Conservation (phyloP, 768 basidiomycete species). For the Psilocybe subaeruginosa region DNA sequence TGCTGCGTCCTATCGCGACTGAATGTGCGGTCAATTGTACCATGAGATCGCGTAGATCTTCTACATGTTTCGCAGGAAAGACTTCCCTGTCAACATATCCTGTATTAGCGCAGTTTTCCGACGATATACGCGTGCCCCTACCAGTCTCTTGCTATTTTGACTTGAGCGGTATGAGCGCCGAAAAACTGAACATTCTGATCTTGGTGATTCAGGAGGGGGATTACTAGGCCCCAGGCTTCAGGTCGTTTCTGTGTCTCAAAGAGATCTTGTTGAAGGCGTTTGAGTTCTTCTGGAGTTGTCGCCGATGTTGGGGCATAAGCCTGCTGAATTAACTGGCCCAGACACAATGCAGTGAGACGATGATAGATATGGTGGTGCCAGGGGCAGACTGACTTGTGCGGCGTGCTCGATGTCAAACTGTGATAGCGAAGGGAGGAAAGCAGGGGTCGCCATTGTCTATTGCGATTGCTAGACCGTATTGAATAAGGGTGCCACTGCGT, state of each 20-base stretch:
- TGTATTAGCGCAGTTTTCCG: slow-evolving; percentile 8
- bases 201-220: slow-evolving; percentile 70
- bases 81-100: slow-evolving; percentile 55
- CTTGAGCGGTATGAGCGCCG: slow-evolving; percentile 91
- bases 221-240: slow-evolving; percentile 84
- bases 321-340: slow-evolving; percentile 64
- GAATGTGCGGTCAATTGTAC: slow-evolving; percentile 73
- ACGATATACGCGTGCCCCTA: slow-evolving; percentile 34
- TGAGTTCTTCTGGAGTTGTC: slow-evolving; percentile 60
- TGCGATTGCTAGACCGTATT: neutral
- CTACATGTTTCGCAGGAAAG: slow-evolving; percentile 65
- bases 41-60: slow-evolving; percentile 64
- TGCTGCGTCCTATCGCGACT: slow-evolving; percentile 57
- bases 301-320: slow-evolving; percentile 58
- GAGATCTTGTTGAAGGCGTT: slow-evolving; percentile 69
- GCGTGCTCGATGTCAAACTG: slow-evolving; percentile 59
- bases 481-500: too few species aligned
- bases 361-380: slow-evolving; percentile 23
- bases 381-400: slow-evolving; percentile 51
- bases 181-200: slow-evolving; percentile 93
- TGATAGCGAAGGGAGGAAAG: slow-evolving; percentile 56
- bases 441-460: slow-evolving; percentile 30
- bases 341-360: slow-evolving; percentile 22
- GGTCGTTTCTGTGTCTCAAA: slow-evolving; percentile 76
- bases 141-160: slow-evolving; percentile 95